Percentiles rank a stretch among this genome's conserved stretches.
Conservation (phyloP, 768 basidiomycete genomes). For the Crucibulum laeve region DNA sequence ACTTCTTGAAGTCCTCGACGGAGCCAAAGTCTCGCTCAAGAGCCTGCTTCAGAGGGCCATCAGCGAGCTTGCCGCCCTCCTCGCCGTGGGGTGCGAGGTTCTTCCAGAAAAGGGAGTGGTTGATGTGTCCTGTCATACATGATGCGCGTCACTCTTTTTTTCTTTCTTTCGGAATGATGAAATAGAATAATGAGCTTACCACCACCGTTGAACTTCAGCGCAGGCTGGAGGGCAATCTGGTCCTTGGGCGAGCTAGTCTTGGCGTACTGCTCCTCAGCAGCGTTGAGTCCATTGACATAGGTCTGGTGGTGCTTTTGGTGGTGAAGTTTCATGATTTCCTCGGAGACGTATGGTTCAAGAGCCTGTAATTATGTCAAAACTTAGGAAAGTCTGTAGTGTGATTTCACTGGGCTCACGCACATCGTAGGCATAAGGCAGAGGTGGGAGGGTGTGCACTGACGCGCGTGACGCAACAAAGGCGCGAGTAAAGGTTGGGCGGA, state of each 20-base stretch:
- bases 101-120: constrained; percentile 97
- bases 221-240: constrained; percentile 83
- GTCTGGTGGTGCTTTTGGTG: constrained; percentile 96
- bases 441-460: constrained; percentile 68
- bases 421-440: constrained; percentile 77
- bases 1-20: constrained; percentile 80
- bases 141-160: not conserved
- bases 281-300: constrained; percentile 89
- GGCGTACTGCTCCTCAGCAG: constrained; percentile 76
- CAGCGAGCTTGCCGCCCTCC: constrained; percentile 60
- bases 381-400: not conserved
- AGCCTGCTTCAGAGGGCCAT: constrained; percentile 71
- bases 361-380: constrained; percentile 24
- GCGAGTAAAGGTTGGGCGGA: constrained; percentile 42
- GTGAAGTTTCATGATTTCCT: constrained; percentile 92
- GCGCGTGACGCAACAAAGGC: constrained; percentile 35
- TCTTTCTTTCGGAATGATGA: constrained; percentile 4
- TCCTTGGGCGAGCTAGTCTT: constrained; percentile 67
- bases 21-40: constrained; percentile 83
- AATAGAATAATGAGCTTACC: constrained; percentile 41
- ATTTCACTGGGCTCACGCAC: constrained; percentile 29
- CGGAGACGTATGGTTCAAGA: constrained; percentile 90
- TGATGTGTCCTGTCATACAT: constrained; percentile 68
- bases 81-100: constrained; percentile 76
- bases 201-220: constrained; percentile 95